Base-by-base conservation (phyloP, 2,329 filamentous ascomycete species). In the Cladosporium sp. region DNA sequence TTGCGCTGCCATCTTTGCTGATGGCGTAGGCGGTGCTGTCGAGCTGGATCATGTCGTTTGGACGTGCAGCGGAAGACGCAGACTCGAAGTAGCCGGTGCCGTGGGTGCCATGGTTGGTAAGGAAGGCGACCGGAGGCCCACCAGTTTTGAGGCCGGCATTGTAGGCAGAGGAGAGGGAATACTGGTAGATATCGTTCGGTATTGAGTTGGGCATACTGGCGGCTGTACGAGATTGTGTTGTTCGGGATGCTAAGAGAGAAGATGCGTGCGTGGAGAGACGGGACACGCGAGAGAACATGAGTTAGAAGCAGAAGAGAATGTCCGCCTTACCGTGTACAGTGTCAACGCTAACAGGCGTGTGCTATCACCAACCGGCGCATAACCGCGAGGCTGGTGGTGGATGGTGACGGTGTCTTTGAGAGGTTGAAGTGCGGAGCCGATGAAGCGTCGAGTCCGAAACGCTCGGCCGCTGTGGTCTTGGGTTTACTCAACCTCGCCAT, bases 121-220 rank as follows among this genome's bases (percentile, higher is more conserved):
- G 75, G 69, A 79, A 77, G 14, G 75, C 71, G 26, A 67, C 74
- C 28, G 68, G 77, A 63, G 70, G 76, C 38, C 68, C 79, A 71
- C 70, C 78, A 68, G 70, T 73, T 41, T 71, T 75, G 59, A 80
- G 77, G 15, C 78, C 78, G 15, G 75, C 73, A 12, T 74, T 72
- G 63, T 77, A 74, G 26, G 80, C 80, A 12, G 77, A 72, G 34
- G 70, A 71, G 26, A 79, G 76, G 36, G 78, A 80, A 73, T 78
- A 81, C 66, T 81, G 80, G 69, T 79, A 81, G 68, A 81, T 78
- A 69, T 81, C 80, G 73, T 81, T 81, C 41, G 80, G 80, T 30
- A 80, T 78, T 30, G 77, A 77, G 64, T 71, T 73, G 55, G 75
- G 74, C 78, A 80, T 80, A 30, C 47, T 73, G 65, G 44, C 24